phyloP scores from a whole-genome alignment of 441 rosid species.

The Aquilaria agallochum region DNA sequence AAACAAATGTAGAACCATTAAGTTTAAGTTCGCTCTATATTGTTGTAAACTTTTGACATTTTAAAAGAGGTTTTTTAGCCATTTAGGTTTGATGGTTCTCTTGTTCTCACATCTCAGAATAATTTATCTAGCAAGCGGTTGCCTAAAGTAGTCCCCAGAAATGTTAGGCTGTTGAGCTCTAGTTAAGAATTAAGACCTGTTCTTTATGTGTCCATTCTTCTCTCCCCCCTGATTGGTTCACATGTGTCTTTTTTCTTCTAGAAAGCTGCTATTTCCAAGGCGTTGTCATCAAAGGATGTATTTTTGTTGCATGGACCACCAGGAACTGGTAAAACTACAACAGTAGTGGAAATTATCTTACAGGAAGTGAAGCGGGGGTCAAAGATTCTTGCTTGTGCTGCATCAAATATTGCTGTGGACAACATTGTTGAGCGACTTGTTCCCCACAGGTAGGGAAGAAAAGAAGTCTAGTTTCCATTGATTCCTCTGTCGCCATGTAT shows the following conservation, averaged over 20 bases:
- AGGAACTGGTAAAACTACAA: slow-evolving; percentile 98
- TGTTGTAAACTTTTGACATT: no score
- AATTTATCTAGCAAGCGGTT: no score
- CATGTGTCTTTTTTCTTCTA: slow-evolving; percentile 23
- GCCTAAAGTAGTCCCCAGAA: no score
- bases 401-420: slow-evolving; percentile 99
- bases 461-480: slow-evolving; percentile 6
- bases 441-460: slow-evolving; percentile 63
- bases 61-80: no score
- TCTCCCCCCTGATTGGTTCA: neutral
- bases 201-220: neutral
- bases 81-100: no score
- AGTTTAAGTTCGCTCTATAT: no score
- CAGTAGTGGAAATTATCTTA: slow-evolving; percentile 88
- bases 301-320: slow-evolving; percentile 97
- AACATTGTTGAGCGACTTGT: slow-evolving; percentile 96
- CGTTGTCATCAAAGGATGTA: slow-evolving; percentile 83
- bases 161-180: neutral
- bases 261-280: slow-evolving; percentile 88
- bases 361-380: slow-evolving; percentile 96
- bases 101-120: no score
- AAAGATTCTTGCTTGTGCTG: slow-evolving; percentile 95
- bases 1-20: no score
- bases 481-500: neutral
- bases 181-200: slow-evolving; percentile 15